phyloP scores from a whole-genome alignment of 225 moss, liverwort and hornwort species.

The Anthoceros angustus region DNA sequence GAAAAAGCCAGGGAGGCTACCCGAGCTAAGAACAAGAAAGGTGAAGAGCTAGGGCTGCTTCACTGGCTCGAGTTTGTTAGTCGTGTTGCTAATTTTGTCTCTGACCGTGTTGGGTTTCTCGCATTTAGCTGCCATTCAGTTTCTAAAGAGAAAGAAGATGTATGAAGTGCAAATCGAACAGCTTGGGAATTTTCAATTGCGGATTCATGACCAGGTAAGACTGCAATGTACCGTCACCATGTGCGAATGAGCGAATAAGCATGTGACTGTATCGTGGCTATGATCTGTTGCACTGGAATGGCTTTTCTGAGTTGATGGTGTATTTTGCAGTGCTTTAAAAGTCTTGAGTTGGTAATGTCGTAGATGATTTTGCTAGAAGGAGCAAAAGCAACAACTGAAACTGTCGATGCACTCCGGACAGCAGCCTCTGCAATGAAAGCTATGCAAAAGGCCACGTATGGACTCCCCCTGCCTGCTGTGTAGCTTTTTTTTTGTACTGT shows the following conservation, averaged over 20 bases:
- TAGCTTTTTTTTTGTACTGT: background rate
- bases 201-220: slow-evolving; percentile 85
- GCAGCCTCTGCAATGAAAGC: slow-evolving; percentile 97
- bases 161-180: slow-evolving; percentile 94
- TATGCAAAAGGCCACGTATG: slow-evolving; percentile 94
- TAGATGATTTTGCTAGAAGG: slow-evolving; percentile 98
- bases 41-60: background rate
- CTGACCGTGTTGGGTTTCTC: background rate
- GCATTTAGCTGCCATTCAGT: slow-evolving; percentile 78
- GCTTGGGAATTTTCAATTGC: slow-evolving; percentile 84
- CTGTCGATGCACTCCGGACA: slow-evolving; percentile 91
- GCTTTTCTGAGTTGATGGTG: no score
- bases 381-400: slow-evolving; percentile 94
- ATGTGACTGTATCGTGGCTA: no score
- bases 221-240: no score
- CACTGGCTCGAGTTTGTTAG: background rate
- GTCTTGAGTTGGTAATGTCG: slow-evolving; percentile 10
- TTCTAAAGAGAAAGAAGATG: slow-evolving; percentile 89
- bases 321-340: background rate
- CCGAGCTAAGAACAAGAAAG: slow-evolving; percentile 5
- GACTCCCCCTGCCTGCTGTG: slow-evolving; percentile 4
- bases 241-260: no score
- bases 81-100: background rate
- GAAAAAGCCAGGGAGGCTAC: slow-evolving; percentile 2
- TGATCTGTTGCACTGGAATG: no score